Conservation (phyloP, 2,329 filamentous ascomycete genomes). For the Stagonosporopsis chrysanthemi region DNA sequence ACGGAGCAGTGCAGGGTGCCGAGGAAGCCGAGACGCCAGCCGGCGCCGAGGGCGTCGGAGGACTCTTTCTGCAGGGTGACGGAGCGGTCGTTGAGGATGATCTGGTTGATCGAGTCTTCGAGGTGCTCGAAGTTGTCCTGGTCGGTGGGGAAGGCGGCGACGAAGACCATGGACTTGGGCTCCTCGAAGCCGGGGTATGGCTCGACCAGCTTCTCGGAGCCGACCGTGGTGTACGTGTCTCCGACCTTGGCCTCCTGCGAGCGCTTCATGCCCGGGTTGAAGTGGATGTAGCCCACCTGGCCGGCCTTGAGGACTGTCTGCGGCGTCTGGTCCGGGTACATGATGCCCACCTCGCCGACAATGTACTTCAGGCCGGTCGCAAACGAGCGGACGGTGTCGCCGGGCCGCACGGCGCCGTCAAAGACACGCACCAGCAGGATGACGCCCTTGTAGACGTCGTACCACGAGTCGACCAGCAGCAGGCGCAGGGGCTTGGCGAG, state of each 20-base stretch:
- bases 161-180: constrained; percentile 98
- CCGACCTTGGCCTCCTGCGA: constrained; percentile 96
- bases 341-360: constrained; percentile 95
- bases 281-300: constrained; percentile 95
- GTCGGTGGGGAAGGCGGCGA: constrained; percentile 93
- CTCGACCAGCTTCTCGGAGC: constrained; percentile 76
- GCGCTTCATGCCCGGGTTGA: constrained; percentile 98
- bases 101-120: constrained; percentile 91
- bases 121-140: constrained; percentile 85
- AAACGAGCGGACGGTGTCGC: constrained; percentile 86
- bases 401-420: constrained; percentile 81
- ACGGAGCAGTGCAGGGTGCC: constrained; percentile 99
- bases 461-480: constrained; percentile 96
- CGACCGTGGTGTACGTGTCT: constrained; percentile 89
- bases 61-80: constrained; percentile 94
- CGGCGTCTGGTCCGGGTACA: constrained; percentile 87
- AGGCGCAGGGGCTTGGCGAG: constrained; percentile 76
- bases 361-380: constrained; percentile 89
- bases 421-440: constrained; percentile 91
- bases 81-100: constrained; percentile 93
- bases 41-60: constrained; percentile 90
- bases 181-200: constrained; percentile 93
- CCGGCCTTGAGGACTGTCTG: constrained; percentile 84
- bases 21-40: constrained; percentile 92
- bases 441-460: constrained; percentile 94